A percentile compares a stretch with the other conserved stretches of the same genome.
These are phyloP conservation scores for Biscogniauxia sp. DNA, from an alignment of 2,329 filamentous ascomycete species.

Conservation along the genomic window DNA sequence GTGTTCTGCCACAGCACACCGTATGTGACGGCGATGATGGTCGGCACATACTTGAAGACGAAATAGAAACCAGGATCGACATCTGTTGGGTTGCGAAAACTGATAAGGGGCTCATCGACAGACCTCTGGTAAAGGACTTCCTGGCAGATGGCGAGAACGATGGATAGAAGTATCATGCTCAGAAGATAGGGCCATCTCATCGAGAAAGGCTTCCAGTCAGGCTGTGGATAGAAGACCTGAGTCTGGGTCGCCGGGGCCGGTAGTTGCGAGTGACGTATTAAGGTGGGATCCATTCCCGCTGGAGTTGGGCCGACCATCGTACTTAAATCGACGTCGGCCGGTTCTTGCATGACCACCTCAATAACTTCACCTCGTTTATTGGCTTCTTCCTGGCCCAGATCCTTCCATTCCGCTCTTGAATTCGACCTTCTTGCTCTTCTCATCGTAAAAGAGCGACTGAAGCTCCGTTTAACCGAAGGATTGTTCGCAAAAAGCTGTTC, in stretches of 20 bases:
- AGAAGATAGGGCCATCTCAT: slow-evolving; percentile 63
- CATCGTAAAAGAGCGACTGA: slow-evolving; percentile 43
- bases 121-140: slow-evolving; percentile 57
- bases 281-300: slow-evolving; percentile 23
- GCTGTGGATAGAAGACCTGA: slow-evolving; percentile 58
- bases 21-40: slow-evolving; percentile 58
- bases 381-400: slow-evolving; percentile 56
- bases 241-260: slow-evolving; percentile 38
- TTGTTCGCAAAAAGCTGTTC: slow-evolving; percentile 46
- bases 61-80: slow-evolving; percentile 56
- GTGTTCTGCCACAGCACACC: slow-evolving; percentile 66
- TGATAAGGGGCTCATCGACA: slow-evolving; percentile 42
- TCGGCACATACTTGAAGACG: slow-evolving; percentile 62
- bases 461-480: slow-evolving; percentile 33
- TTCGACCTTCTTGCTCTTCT: slow-evolving; percentile 26
- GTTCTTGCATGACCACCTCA: slow-evolving; percentile 53
- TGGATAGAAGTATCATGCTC: slow-evolving; percentile 52
- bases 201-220: slow-evolving; percentile 65
- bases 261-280: slow-evolving; percentile 38
- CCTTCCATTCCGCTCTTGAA: slow-evolving; percentile 42
- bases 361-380: slow-evolving; percentile 60
- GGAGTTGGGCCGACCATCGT: slow-evolving; percentile 45
- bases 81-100: slow-evolving; percentile 49
- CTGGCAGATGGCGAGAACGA: slow-evolving; percentile 49
- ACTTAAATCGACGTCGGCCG: slow-evolving; percentile 49